Base-by-base conservation (phyloP, 164 flowering plant species). In the Chimonanthus praecox region DNA sequence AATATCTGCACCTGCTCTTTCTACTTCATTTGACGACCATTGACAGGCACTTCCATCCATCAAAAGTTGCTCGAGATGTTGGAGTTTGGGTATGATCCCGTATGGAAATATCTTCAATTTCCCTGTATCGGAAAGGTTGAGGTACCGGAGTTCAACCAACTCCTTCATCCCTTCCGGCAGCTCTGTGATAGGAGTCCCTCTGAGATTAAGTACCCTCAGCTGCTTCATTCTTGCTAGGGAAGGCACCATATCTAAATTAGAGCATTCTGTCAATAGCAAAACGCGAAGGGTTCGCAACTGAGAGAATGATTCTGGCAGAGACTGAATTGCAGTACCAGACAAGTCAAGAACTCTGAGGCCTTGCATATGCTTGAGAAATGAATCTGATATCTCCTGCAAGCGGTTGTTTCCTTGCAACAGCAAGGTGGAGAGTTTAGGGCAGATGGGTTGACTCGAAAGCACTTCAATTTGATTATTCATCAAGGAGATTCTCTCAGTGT, bases 401-500 rank as follows among this genome's bases (percentile, higher is more conserved):
- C 20, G 9, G 3, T 8, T n/a, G 33, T 62, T 62, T 18, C 20
- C 33, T 62, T 62, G 65, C 65, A 62, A 62, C 9, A 62, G 33
- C 75, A 65, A 10, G 46, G 68, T 44, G 8, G 47, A 33, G 13
- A 65, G 68, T 5, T 65, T 44, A 6, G 68, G 47, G 10, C 48
- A 65, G 6, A n/a, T 65, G 16, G 68, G 68, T 13, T 45, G 68
- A 16, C 68, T 47, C 4, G 48, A 65, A 3, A 65, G 68, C 15
- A 43, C 44, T 33, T 15, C 4, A 33, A 44, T 73, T 9, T 49
- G 4, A 47, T 68, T 68, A 3, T 51, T 16, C 70, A 77, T 69
- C 13, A 78, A 54, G 8, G 81, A 78, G 54, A 78, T 67, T 43
- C 20, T 78, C 6, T 72, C 67, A 18, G 69, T 58, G 8, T 64